Base-by-base conservation (phyloP, 768 basidiomycete species). In the Podaxis sp. region DNA sequence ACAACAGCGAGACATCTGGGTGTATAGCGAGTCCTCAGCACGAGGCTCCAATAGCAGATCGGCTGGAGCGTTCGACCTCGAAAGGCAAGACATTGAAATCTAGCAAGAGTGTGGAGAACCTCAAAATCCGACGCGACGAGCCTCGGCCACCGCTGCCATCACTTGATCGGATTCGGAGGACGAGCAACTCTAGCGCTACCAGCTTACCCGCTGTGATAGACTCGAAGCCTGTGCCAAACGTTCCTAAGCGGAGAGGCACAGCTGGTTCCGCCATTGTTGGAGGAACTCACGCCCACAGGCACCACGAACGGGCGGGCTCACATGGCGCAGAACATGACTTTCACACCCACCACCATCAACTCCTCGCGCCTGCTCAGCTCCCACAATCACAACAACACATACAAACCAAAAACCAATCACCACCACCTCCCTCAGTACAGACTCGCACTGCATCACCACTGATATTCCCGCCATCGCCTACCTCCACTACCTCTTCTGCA, bases 91-190 rank as follows among this genome's bases (percentile, higher is more conserved):
- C 66, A 55, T 64, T 88, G 60, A 91, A 90, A 71, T 71, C 81
- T 36, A 87, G 85, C 72, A 85, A 84, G 66, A 92, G 90, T 67
- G 84, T 81, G 36, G 89, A 91, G 70, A 79, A 85, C 64, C 60
- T 90, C 22, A 79, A 80, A 58, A 69, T 62, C 4, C 67, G 67
- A 33, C 59, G 64, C 37, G 70, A 68, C 46, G 49, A 71, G 46
- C 65, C 66, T 19, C 73, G 70, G 53, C 70, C 68, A 17, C 65
- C 72, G 22, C 69, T 73, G 41, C 74, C 75, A 1, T 74, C 73
- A 9, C 64, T 76, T 27, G 79, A 78, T 53, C 68, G 70, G 27
- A 37, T 75, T n/a, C 72, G 77, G 22, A 71, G 73, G 19, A 67
- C 73, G 37, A 82, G 75, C 66, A 81, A 75, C 65, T 75, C 74